A percentile compares a stretch with the other conserved stretches of the same genome.
Conservation (phyloP, 2,329 filamentous ascomycete genomes). For the Parastagonospora nodorum region DNA sequence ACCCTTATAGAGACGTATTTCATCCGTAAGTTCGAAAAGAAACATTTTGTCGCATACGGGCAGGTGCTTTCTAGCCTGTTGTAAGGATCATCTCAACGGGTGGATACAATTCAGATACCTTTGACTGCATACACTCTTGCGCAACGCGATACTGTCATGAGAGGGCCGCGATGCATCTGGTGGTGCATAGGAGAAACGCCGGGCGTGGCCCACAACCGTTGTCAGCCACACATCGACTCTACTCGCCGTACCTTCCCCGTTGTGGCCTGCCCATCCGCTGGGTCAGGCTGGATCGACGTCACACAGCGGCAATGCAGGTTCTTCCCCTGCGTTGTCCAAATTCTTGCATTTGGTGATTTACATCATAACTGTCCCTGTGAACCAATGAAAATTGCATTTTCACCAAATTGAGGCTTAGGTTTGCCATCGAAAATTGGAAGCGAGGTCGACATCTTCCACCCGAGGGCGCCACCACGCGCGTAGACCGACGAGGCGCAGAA, state of each 20-base stretch:
- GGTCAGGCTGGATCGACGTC: slow-evolving; percentile 3
- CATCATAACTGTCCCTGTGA: neutral
- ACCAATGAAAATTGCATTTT: neutral
- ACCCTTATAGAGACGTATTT: slow-evolving; percentile 15
- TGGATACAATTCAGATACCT: neutral
- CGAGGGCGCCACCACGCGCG: neutral
- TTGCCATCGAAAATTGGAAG: neutral
- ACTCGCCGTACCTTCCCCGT: neutral
- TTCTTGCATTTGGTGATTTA: slow-evolving; percentile 1
- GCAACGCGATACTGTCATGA: neutral
- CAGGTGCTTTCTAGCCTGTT: too few relatives aligned
- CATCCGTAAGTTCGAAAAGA: neutral
- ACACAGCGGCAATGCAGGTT: slow-evolving; percentile 6
- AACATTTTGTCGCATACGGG: neutral
- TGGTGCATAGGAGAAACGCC: slow-evolving; percentile 1
- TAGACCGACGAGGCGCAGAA: neutral
- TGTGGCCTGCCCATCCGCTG: neutral
- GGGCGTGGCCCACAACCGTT: neutral
- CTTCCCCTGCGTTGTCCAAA: neutral
- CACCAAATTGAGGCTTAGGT: neutral
- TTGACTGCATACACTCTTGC: neutral
- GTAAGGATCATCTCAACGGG: too few relatives aligned
- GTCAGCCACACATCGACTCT: neutral
- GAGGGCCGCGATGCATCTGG: neutral
- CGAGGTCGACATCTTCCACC: slow-evolving; percentile 1